Conservation (phyloP, 129 eudicot genomes). For the Saposhnikovia divaricata region DNA sequence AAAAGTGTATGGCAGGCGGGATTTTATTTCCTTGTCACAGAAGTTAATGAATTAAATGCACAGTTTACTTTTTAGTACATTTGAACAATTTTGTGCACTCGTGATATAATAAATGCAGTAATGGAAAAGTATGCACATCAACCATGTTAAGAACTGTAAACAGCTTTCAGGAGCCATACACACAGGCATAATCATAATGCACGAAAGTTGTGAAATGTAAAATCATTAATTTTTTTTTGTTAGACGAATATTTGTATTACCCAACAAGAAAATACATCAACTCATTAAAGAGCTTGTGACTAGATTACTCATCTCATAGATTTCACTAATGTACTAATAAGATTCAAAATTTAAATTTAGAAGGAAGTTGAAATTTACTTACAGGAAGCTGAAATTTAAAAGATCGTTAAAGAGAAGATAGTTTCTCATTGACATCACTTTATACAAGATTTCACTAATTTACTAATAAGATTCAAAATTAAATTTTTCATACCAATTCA, state of each 20-base stretch:
- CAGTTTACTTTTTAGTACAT: background rate
- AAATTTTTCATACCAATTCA: constrained; percentile 61
- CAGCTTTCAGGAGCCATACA: background rate
- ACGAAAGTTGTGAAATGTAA: background rate
- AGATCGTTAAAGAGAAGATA: background rate
- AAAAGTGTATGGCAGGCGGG: background rate
- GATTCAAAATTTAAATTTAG: background rate
- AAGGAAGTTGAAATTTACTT: background rate
- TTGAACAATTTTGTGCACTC: background rate
- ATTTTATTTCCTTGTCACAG: background rate
- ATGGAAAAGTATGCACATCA: background rate
- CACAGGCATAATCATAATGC: background rate
- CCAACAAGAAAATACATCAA: background rate
- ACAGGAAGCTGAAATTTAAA: background rate
- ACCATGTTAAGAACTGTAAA: background rate
- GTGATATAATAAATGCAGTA: background rate
- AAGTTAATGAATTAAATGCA: background rate
- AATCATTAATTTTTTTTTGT: background rate
- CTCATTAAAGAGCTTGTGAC: background rate
- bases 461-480: background rate
- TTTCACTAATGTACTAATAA: background rate
- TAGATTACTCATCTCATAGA: background rate
- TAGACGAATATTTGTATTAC: background rate
- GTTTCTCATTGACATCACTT: background rate
- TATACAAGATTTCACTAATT: background rate